Percentiles rank a stretch among this genome's conserved stretches.
phyloP scores from a whole-genome alignment of 2,329 filamentous ascomycete genomes.

The Fusarium penzigii region DNA sequence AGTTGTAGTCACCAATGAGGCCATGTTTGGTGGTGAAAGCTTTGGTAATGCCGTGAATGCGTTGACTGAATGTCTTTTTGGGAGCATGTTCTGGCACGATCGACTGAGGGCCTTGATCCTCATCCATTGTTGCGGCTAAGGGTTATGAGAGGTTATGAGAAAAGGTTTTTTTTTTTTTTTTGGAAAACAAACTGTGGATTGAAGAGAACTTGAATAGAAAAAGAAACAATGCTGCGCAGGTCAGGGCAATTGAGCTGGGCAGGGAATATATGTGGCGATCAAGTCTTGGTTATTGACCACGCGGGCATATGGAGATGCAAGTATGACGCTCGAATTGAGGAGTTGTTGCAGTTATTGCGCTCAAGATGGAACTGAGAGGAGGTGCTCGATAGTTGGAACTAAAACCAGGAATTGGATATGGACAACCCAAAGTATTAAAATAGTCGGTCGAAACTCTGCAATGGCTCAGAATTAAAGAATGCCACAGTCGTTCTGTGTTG shows the following conservation, averaged over 20 bases:
- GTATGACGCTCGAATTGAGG: not conserved
- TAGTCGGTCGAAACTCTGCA: not conserved
- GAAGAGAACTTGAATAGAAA: constrained; percentile 3
- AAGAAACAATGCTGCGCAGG: constrained; percentile 8
- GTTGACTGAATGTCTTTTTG: constrained; percentile 32
- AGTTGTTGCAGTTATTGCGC: not conserved
- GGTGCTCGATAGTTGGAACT: not conserved
- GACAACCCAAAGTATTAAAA: constrained; percentile 14
- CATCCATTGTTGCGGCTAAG: constrained; percentile 47
- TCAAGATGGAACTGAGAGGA: not conserved
- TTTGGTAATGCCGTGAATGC: constrained; percentile 31
- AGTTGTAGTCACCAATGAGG: constrained; percentile 84
- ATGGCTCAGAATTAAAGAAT: constrained; percentile 7
- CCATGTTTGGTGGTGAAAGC: constrained; percentile 65
- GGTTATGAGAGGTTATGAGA: constrained; percentile 7
- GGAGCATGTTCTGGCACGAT: constrained; percentile 45
- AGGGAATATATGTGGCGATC: constrained; percentile 10
- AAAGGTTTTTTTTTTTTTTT: no score
- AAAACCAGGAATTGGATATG: constrained; percentile 2
- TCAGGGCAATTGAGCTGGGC: constrained; percentile 2
- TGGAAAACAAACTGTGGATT: constrained; percentile 3
- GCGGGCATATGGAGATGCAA: not conserved
- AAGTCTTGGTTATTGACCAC: not conserved
- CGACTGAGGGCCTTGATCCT: constrained; percentile 53
- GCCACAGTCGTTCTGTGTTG: constrained; percentile 17